Conservation (phyloP, 257 asterid species). For the Solanum raphanifolium region DNA sequence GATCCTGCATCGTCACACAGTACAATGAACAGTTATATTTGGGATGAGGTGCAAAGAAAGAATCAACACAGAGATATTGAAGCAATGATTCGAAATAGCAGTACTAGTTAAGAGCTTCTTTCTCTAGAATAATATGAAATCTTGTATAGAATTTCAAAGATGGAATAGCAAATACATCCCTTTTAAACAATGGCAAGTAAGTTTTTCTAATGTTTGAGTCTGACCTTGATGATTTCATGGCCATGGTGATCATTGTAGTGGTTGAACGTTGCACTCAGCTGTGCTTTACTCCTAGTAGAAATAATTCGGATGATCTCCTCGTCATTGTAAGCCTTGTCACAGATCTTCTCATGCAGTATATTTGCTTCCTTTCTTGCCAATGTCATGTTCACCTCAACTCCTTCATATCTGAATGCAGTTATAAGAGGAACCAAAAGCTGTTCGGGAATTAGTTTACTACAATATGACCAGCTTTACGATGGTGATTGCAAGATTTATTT, state of each 20-base stretch:
- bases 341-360: conserved; percentile 63
- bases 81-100: background rate
- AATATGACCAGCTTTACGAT: background rate
- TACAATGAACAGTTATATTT: background rate
- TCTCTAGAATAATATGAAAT: background rate
- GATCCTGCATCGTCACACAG: conserved; percentile 31
- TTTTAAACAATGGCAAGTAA: background rate
- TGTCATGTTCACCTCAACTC: conserved; percentile 63
- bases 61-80: background rate
- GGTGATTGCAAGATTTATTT: background rate
- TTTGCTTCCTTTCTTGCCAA: conserved; percentile 79
- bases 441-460: conserved; percentile 1
- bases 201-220: background rate
- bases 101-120: background rate
- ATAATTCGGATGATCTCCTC: conserved; percentile 68
- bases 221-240: conserved; percentile 65
- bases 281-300: conserved; percentile 85
- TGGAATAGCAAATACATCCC: background rate
- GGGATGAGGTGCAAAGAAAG: background rate
- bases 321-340: conserved; percentile 49
- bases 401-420: conserved; percentile 74
- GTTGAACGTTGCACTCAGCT: conserved; percentile 80
- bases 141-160: background rate
- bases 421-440: conserved; percentile 92
- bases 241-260: conserved; percentile 67